Conservation (phyloP, 768 basidiomycete species). For the Boletus subcaerulescens region DNA sequence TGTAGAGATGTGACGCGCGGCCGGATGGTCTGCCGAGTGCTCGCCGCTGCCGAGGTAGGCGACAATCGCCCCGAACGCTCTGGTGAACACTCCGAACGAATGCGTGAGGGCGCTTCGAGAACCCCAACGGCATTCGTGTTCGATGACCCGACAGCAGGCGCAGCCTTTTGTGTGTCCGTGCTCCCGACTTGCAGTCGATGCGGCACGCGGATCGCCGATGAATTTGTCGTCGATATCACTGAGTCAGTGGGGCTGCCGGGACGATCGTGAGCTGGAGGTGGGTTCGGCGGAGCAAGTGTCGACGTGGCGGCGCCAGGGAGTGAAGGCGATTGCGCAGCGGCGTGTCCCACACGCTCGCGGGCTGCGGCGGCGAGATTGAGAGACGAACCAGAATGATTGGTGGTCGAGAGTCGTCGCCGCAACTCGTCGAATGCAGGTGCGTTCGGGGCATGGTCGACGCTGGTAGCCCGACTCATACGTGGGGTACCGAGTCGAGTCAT, state of each 20-base stretch:
- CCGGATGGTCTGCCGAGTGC: constrained; percentile 46
- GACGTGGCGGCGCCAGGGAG: constrained; percentile 6
- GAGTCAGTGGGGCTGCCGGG: constrained; percentile 84
- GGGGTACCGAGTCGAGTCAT: constrained; percentile 50
- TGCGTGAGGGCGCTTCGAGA: constrained; percentile 70
- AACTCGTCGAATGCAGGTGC: constrained; percentile 76
- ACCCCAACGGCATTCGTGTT: constrained; percentile 80
- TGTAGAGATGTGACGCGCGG: constrained; percentile 50
- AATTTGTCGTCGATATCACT: constrained; percentile 67
- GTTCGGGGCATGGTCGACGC: constrained; percentile 42
- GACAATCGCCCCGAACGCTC: constrained; percentile 78
- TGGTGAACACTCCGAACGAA: constrained; percentile 63
- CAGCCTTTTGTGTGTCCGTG: constrained; percentile 78
- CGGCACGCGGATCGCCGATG: constrained; percentile 52
- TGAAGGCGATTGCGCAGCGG: constrained; percentile 8
- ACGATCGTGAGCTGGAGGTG: constrained; percentile 40
- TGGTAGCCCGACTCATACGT: constrained; percentile 45
- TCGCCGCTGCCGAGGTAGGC: constrained; percentile 62
- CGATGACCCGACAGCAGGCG: constrained; percentile 85
- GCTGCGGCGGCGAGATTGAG: constrained; percentile 44
- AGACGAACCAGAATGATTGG: constrained; percentile 71
- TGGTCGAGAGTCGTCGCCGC: constrained; percentile 67
- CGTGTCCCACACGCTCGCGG: constrained; percentile 43
- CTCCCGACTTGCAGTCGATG: constrained; percentile 70
- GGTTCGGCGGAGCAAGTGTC: constrained; percentile 25